A percentile compares a stretch with the other conserved stretches of the same genome.
Conservation (phyloP, 805 yeast genomes). For the Sugiyamaella chiloensis region DNA sequence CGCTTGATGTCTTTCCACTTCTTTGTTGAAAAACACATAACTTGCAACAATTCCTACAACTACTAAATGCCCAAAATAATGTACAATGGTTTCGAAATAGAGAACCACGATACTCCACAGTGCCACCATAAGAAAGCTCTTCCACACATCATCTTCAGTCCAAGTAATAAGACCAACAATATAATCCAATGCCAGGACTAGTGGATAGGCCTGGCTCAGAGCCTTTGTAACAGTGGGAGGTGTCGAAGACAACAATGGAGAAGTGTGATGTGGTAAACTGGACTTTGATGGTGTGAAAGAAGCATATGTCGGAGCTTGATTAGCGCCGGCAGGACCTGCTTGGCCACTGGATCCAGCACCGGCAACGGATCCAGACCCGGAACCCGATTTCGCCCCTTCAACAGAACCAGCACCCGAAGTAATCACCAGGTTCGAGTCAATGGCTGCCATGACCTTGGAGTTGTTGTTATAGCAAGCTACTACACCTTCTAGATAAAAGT, state of each 20-base stretch:
- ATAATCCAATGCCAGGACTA: slow-evolving; percentile 68
- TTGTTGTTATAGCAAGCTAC: background rate
- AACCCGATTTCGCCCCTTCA: background rate
- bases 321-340: background rate
- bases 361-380: background rate
- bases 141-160: slow-evolving; percentile 84
- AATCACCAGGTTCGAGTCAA: slow-evolving; percentile 11
- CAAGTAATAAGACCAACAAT: slow-evolving; percentile 75
- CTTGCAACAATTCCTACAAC: slow-evolving; percentile 42
- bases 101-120: slow-evolving; percentile 55
- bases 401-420: slow-evolving; percentile 2
- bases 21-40: slow-evolving; percentile 26
- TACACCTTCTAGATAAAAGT: too few species aligned
- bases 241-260: slow-evolving; percentile 82
- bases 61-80: slow-evolving; percentile 78
- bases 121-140: slow-evolving; percentile 59
- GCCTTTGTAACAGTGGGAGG: slow-evolving; percentile 90
- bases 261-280: slow-evolving; percentile 48
- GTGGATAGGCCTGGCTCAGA: slow-evolving; percentile 79
- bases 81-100: slow-evolving; percentile 74
- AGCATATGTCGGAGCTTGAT: slow-evolving; percentile 31
- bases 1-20: slow-evolving; percentile 44
- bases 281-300: slow-evolving; percentile 35
- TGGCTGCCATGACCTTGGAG: slow-evolving; percentile 9
- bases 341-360: background rate